Base-by-base conservation (phyloP, 805 yeast genomes). In the Torulaspora microellipsoides region DNA sequence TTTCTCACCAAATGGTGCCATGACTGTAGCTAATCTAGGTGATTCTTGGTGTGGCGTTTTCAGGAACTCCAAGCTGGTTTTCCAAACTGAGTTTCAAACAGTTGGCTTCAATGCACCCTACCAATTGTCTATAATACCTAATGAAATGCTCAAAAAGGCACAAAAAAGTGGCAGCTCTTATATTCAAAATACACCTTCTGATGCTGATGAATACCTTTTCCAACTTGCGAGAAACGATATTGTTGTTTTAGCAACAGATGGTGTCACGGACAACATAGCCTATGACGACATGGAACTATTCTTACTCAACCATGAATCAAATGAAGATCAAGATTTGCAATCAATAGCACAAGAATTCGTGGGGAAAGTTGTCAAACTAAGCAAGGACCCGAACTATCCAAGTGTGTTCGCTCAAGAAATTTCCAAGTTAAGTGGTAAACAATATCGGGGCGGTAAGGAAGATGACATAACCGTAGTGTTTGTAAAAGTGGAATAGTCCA, bases 31-130 rank as follows among this genome's bases (percentile, higher is more conserved):
- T 8, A 91, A 93, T 57, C 66, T 91, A 42, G 99, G 99, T 9
- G 99, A 91, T 64, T 89, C 97, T 4, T 93, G 96, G 83, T 86
- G 87, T 62, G 90, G 95, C 13, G 77, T 90, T 2, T 85, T 89
- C 60, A 72, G 99, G 51, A 69, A 78, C 45, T 71, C 72, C 43
- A 69, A 75, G 55, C 69, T 89, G 36, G 71, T 84, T 2, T 65
- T 75, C 31, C 81, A 83, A 55, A 85, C 95, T 0, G 71, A 71
- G 48, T 81, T 84, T 50, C 96, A 89, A 69, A 80, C 88, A 1
- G 91, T 87, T 55, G 85, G 80, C 36, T 89, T 89, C 70, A 89
- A 90, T 62, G 91, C 96, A 1, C 98, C 98, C 1, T 87, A 76
- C 56, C 99, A 91, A 64, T 70, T 91, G 51, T 83, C 96, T 1